Percentiles rank a stretch among this genome's conserved stretches.
Evolutionary conservation across 805 yeast species (phyloP).

Genomic region (Myxozyma nipponensis): DNA sequence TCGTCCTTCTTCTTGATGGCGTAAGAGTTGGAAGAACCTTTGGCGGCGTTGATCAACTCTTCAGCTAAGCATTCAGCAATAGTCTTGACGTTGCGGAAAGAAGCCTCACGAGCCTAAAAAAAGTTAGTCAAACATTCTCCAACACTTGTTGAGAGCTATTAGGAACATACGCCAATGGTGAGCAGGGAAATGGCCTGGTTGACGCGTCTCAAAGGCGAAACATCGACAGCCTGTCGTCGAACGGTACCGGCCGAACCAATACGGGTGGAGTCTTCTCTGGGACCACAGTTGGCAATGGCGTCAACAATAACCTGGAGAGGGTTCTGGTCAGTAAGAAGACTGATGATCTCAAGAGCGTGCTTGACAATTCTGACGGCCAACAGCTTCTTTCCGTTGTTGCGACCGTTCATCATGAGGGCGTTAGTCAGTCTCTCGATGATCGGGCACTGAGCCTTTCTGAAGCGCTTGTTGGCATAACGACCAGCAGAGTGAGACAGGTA

Average conservation of each 20-base stretch:
- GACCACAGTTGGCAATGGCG: conserved; percentile 99
- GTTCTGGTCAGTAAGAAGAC: conserved; percentile 97
- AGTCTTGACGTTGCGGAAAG: conserved; percentile 99
- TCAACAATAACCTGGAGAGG: conserved; percentile 99
- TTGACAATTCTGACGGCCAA: conserved; percentile 99
- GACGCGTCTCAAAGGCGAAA: conserved; percentile 99
- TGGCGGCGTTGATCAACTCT: conserved; percentile 99
- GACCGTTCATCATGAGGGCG: conserved; percentile 99
- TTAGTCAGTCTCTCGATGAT: conserved; percentile 98
- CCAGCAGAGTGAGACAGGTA: conserved; percentile 99
- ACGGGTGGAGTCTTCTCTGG: conserved; percentile 99
- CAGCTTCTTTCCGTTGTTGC: conserved; percentile 99
- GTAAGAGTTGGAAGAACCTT: conserved; percentile 99
- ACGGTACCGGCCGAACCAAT: conserved; percentile 99
- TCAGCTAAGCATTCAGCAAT: conserved; percentile 99
- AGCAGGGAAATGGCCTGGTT: conserved; percentile 98
- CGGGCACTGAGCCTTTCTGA: conserved; percentile 99
- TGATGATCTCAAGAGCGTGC: conserved; percentile 97
- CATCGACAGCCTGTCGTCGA: conserved; percentile 99
- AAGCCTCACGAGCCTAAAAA: conserved; percentile 75
- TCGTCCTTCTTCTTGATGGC: conserved; percentile 99
- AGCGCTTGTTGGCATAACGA: conserved; percentile 98
- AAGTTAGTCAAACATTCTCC: background rate
- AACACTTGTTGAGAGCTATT: conserved; percentile 34
- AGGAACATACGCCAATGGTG: conserved; percentile 75